Base-by-base conservation (phyloP, 2,329 filamentous ascomycete genomes). In the Penicillium expansum region DNA sequence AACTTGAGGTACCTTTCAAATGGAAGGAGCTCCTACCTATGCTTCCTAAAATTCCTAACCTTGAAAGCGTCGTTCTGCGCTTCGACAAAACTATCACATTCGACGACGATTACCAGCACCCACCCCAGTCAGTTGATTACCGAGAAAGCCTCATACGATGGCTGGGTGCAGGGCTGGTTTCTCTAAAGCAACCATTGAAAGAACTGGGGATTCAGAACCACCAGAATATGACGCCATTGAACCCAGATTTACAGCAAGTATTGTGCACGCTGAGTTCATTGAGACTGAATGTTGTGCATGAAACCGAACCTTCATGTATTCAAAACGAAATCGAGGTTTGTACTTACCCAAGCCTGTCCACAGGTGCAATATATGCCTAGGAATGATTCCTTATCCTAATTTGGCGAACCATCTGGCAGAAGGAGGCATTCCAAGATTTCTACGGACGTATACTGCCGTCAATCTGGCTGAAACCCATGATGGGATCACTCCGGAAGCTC, bases 381-480 rank as follows among this genome's bases (percentile, higher is more conserved):
- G 27, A 18, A 18, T 30, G 1, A 13, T 29, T 18, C 2, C 9
- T 7, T 13, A 7, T 20, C 13, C 52, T 54, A 33, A 54, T 16
- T 10, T 11, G 14, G 4, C 10, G 14, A 33, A 9, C 5, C 6
- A 20, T 16, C 10, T 30, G 1, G 24, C 7, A 48, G 52, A 27
- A 33, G 16, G 3, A n/a, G 10, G 18, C 33, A 20, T 4, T 42
- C 4, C 1, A 11, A 1, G 27, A 41, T 6, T 54, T 48, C 20
- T 39, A 22, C 27, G 20, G 1, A 39, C 5, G 10, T 18, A 32
- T 48, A 14, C 18, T 54, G 14, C 18, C 35, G 9, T 33, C 35
- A 39, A 29, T 41, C 27, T 54, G 52, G 52, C 35, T 48, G 6
- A 48, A 54, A 30, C 52, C 52, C 29, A 39, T 43, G 4, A 54